phyloP scores from a whole-genome alignment of 345 rosid genomes.

The Passiflora organensis region DNA sequence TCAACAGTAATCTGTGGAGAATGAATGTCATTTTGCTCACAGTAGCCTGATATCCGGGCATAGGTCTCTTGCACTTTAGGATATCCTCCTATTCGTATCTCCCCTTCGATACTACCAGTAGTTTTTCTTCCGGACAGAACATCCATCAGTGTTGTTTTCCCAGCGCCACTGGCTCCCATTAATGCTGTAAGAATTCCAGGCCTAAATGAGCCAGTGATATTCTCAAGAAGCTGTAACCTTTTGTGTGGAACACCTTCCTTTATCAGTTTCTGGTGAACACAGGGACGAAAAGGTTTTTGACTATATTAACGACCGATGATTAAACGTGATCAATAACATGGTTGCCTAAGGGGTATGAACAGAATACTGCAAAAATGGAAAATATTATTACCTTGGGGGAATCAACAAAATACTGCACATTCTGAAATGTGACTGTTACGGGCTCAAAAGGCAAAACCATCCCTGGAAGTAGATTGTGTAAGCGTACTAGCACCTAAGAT shows the following conservation, averaged over 20 bases:
- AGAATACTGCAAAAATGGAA: constrained; percentile 12
- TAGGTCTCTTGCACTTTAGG: constrained; percentile 38
- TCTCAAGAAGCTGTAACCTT: constrained; percentile 6
- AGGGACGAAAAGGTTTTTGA: not conserved
- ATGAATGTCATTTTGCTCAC: constrained; percentile 42
- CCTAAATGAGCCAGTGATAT: constrained; percentile 30
- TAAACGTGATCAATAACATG: too few relatives aligned
- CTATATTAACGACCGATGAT: too few relatives aligned
- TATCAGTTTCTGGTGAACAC: constrained; percentile 18
- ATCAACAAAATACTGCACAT: constrained; percentile 29
- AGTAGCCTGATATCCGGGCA: constrained; percentile 45
- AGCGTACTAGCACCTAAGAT: too few relatives aligned
- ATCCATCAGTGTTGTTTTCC: constrained; percentile 48
- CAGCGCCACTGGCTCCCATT: constrained; percentile 47
- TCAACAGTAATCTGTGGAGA: constrained; percentile 38
- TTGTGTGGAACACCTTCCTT: constrained; percentile 27
- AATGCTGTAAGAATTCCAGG: constrained; percentile 45
- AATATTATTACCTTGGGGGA: constrained; percentile 16
- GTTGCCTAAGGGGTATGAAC: constrained; percentile 20
- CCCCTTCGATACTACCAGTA: constrained; percentile 33
- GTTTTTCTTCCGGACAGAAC: constrained; percentile 57
- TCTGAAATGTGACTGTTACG: constrained; percentile 25
- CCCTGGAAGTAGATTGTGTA: constrained; percentile 5
- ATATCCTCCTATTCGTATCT: constrained; percentile 36
- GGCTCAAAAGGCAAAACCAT: constrained; percentile 37